These are phyloP conservation scores for Rutstroemia sp. DNA, from an alignment of 2,329 filamentous ascomycete species.

Conservation along the genomic window DNA sequence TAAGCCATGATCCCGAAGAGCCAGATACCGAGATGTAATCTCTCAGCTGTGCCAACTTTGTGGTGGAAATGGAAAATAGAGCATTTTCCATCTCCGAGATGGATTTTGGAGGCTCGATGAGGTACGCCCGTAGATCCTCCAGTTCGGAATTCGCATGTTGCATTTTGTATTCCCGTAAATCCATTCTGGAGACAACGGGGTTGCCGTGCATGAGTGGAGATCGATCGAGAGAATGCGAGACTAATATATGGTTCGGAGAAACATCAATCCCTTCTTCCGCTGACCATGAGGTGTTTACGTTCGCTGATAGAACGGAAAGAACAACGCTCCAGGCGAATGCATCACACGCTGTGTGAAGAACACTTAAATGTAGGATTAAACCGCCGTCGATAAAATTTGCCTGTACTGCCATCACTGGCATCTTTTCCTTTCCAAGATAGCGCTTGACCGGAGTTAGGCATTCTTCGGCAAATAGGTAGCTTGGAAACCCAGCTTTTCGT, in stretches of 20 bases:
- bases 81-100: neutral
- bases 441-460: neutral
- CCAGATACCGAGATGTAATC: neutral
- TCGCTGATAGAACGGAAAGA: neutral
- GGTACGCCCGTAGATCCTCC: neutral
- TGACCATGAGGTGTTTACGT: conserved; percentile 1
- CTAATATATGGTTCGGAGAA: neutral
- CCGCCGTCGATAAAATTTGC: conserved; percentile 5
- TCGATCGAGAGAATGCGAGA: neutral
- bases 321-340: neutral
- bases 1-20: neutral
- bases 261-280: neutral
- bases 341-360: conserved; percentile 3
- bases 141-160: neutral
- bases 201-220: conserved; percentile 1
- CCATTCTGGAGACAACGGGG: neutral
- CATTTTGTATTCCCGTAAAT: neutral
- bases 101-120: conserved; percentile 1
- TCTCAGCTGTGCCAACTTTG: neutral
- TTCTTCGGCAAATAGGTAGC: neutral
- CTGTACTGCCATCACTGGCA: neutral
- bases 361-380: conserved; percentile 5
- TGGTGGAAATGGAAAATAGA: neutral
- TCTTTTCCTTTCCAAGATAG: neutral
- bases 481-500: neutral